phyloP scores from a whole-genome alignment of 495 filamentous ascomycete genomes.

The Aspergillus ostianus region DNA sequence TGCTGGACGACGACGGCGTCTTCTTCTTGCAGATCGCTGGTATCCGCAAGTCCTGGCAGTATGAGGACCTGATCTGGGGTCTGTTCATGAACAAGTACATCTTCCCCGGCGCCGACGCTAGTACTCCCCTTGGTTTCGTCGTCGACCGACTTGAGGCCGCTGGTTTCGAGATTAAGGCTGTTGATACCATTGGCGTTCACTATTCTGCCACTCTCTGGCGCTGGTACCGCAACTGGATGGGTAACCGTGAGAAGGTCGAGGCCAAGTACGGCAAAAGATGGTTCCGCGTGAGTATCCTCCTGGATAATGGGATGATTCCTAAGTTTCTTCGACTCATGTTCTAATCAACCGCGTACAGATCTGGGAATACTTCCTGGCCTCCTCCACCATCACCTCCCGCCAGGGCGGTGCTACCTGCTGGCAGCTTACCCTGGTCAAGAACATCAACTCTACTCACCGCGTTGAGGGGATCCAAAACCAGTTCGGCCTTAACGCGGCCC shows the following conservation, averaged over 20 bases:
- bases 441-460: slow-evolving; percentile 94
- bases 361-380: slow-evolving; percentile 98
- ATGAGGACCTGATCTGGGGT: slow-evolving; percentile 73
- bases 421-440: slow-evolving; percentile 95
- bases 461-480: slow-evolving; percentile 80
- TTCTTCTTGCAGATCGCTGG: slow-evolving; percentile 74
- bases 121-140: slow-evolving; percentile 63
- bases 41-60: slow-evolving; percentile 68
- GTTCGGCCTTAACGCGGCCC: slow-evolving; percentile 72
- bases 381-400: slow-evolving; percentile 87
- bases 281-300: slow-evolving; percentile 77
- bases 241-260: slow-evolving; percentile 88
- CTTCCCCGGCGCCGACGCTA: slow-evolving; percentile 69
- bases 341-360: slow-evolving; percentile 56
- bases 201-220: slow-evolving; percentile 97
- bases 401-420: slow-evolving; percentile 94
- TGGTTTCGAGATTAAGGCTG: slow-evolving; percentile 57
- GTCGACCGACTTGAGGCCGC: slow-evolving; percentile 64
- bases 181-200: slow-evolving; percentile 92
- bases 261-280: slow-evolving; percentile 94
- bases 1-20: slow-evolving; percentile 68
- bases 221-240: slow-evolving; percentile 99
- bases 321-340: neutral
- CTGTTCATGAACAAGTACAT: slow-evolving; percentile 79
- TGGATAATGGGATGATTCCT: neutral